Base-by-base conservation (phyloP, 352 stramenopile species). In the Globisporangium cylindrosporum region DNA sequence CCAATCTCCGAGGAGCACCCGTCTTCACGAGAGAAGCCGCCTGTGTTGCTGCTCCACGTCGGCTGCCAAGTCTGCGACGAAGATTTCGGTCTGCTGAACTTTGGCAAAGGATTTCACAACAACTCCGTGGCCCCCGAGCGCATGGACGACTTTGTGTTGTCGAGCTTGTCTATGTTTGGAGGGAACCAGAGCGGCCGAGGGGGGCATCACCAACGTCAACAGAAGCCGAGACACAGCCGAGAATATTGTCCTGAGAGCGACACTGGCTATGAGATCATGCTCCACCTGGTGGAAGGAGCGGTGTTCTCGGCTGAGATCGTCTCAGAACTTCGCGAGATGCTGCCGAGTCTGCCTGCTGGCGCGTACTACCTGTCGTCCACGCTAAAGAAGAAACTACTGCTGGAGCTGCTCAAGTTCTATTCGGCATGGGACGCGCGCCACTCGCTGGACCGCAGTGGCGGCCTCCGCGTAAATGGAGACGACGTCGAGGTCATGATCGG, bases 331-430 rank as follows among this genome's bases (percentile, higher is more conserved):
- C 81, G 79, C 57, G 70, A 65, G 9, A 56, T 80, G 51, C 65
- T 89, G 48, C 81, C 80, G 18, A 80, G 69, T 8, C 70, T 92
- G 9, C 80, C 84, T 12, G 74, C 74, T 2, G 80, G 75, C 0
- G 68, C 67, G 36, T 90, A 88, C 66, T 86, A 81, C 59, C 54
- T 92, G 22, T 86, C 80, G 12, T 66, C 62, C 8, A 59, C 75
- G 27, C 64, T 92, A 22, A 72, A 77, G 22, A 66, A 81, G 25
- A 69, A 76, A 14, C 75, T 92, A 5, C 66, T 90, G 24, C 66
- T 85, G 2, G 78, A 80, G 69, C 73, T 92, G 51, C 64, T 89
- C 46, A 73, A 74, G 43, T 92, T 88, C 71, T 92, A 88, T 71
- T 69, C 78, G 3, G 65, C 72, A 0, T 64, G 79, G 9, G 75